Base-by-base conservation (phyloP, 2,329 filamentous ascomycete species). In the Alternaria triticina region DNA sequence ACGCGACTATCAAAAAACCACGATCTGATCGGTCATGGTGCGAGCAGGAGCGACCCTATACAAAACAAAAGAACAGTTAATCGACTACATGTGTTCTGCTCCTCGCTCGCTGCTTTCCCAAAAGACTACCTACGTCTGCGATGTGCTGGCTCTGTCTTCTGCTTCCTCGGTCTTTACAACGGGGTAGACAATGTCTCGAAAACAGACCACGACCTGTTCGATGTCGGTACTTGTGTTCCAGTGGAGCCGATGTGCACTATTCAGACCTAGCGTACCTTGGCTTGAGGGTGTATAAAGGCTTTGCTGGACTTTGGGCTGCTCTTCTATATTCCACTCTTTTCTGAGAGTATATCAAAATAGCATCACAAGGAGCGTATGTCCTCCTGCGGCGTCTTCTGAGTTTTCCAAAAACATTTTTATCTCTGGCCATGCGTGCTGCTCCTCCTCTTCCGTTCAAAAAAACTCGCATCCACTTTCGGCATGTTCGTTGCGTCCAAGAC, bases 251-350 rank as follows among this genome's bases (percentile, higher is more conserved):
- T 10, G 15, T 8, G 7, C 33, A 40, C 4, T 0, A 0, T 17
- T 15, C 0, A 1, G 8, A 8, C 33, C 3, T 17, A 17, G 33
- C 2, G 1, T 17, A 1, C 9, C 33, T 40, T 10, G 1, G 33
- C 8, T 10, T 2, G 2, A 40, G 8, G 2, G 15, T 17, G 0
- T 10, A 17, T n/a, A 36, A 8, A 36, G 9, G n/a, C 1, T 0
- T 3, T 1, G 2, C 33, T 36, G 33, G 15, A 36, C 4, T 2
- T 4, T 9, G 33, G 1, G 3, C 5, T 36, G 4, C 33, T 9
- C 15, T n/a, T 36, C 1, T 10, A 5, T 10, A 40, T 3, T 4
- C 7, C 8, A 40, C 15, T n/a, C 30, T 15, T 33, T 3, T 6
- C 12, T 0, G 13, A 33, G 12, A 33, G 5, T 33, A 0, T 13